Evolutionary conservation across 2,329 filamentous ascomycete species (phyloP).

Genomic region (Sclerotinia minor): DNA sequence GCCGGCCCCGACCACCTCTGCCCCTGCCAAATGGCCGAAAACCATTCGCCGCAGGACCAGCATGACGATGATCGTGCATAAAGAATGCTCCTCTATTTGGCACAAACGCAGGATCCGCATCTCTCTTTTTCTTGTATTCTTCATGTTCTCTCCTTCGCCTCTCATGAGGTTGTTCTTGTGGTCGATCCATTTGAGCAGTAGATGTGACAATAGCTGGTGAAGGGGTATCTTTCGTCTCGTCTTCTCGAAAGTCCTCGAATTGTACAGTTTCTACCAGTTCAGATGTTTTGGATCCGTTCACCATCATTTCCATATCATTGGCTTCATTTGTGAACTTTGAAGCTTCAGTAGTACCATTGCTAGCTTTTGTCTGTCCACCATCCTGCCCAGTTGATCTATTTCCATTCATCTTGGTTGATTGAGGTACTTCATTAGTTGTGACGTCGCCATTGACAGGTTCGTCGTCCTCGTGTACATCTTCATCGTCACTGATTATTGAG

Average conservation of each 20-base stretch:
- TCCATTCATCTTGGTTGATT: slow-evolving; percentile 39
- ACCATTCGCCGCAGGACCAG: slow-evolving; percentile 74
- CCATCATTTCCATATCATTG: slow-evolving; percentile 58
- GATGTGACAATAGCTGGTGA: slow-evolving; percentile 42
- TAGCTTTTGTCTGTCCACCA: slow-evolving; percentile 36
- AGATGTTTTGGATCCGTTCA: slow-evolving; percentile 49
- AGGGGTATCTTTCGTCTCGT: slow-evolving; percentile 35
- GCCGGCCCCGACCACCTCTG: slow-evolving; percentile 56
- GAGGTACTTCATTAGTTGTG: slow-evolving; percentile 49
- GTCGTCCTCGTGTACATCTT: slow-evolving; percentile 60
- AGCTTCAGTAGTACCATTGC: slow-evolving; percentile 41
- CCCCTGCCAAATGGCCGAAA: slow-evolving; percentile 72
- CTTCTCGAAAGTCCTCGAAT: slow-evolving; percentile 41
- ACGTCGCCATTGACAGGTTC: slow-evolving; percentile 65
- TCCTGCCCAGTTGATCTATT: slow-evolving; percentile 41
- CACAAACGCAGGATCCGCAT: slow-evolving; percentile 89
- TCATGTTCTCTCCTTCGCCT: slow-evolving; percentile 82
- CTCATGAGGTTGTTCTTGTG: slow-evolving; percentile 63
- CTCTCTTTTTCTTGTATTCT: slow-evolving; percentile 83
- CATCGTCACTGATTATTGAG: slow-evolving; percentile 62
- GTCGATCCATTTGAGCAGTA: slow-evolving; percentile 45
- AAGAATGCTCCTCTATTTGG: slow-evolving; percentile 95
- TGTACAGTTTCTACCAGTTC: slow-evolving; percentile 36
- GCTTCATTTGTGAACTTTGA: slow-evolving; percentile 45
- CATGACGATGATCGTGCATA: slow-evolving; percentile 88